Base-by-base conservation (phyloP, 805 yeast genomes). In the Wickerhamomyces bovis region DNA sequence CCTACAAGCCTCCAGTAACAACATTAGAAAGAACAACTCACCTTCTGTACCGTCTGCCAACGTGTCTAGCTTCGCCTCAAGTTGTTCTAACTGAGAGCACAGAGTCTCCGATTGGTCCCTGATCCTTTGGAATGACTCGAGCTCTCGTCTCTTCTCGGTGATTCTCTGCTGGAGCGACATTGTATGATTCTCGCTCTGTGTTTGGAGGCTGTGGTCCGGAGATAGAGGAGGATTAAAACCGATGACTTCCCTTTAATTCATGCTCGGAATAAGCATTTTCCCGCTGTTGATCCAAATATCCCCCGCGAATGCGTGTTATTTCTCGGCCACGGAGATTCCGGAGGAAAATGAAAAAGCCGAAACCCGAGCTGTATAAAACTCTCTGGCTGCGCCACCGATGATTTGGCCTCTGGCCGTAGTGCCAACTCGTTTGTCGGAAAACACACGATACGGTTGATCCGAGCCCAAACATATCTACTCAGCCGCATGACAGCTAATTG, bases 31-130 rank as follows among this genome's bases (percentile, higher is more conserved):
- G 6, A 13, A 12, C 8, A 10, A 53, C 65, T 26, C 40, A 62
- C 67, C 58, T 41, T 72, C 80, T 1, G 88, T 72, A 0, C 89
- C 89, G 38, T 74, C 73, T 2, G 63, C 59, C 11, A 43, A 71
- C 64, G 69, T 68, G 18, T 70, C 74, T 9, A 83, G 58, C 50
- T 76, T 75, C 6, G 64, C 62, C n/a, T 73, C 75, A 4, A 81
- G 65, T 16, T 65, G 67, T 33, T 73, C 77, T 18, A 83, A 64
- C 51, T 78, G 76, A 3, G 50, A 48, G 8, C 77, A 72, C 25
- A 83, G 63, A 1, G 58, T 61, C 4, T 63, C 66, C 0, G 85
- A 78, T 19, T 72, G 70, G 7, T 62, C 63, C 44, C 75, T 70
- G 11, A 82, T 67, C 48, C 73, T 75, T 35, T 67, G 71, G 12